Conservation (phyloP, 345 rosid genomes). For the Mallotus nudiflorus region DNA sequence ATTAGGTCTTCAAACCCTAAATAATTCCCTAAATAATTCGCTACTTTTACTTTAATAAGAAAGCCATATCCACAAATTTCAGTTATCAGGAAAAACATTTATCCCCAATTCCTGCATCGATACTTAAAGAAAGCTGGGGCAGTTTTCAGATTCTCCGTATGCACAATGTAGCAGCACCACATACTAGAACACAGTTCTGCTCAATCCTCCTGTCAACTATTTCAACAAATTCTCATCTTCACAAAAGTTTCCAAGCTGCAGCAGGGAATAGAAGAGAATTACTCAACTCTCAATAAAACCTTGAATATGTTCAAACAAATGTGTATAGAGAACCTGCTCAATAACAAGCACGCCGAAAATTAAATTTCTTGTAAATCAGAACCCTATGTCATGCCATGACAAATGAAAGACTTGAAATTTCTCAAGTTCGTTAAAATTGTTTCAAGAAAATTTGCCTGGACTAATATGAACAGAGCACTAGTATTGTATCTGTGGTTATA, state of each 20-base stretch:
- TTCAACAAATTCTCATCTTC: constrained; percentile 20
- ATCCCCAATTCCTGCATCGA: constrained; percentile 36
- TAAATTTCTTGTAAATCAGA: not conserved
- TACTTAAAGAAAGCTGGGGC: constrained; percentile 4
- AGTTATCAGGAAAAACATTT: constrained; percentile 20
- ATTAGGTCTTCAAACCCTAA: constrained; percentile 20
- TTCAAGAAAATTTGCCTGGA: not conserved
- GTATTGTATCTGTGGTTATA: too few species aligned
- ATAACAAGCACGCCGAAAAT: not conserved
- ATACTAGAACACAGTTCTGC: constrained; percentile 11
- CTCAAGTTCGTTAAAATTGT: not conserved
- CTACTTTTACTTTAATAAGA: constrained; percentile 16
- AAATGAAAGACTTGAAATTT: not conserved
- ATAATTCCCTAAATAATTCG: constrained; percentile 22
- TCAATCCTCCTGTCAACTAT: constrained; percentile 4
- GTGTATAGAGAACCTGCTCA: not conserved
- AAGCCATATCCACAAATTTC: constrained; percentile 39
- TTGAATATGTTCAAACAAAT: not conserved
- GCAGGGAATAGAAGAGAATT: not conserved
- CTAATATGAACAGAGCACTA: not conserved
- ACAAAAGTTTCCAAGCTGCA: constrained; percentile 32
- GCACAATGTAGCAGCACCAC: constrained; percentile 9
- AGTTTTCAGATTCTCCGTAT: constrained; percentile 14
- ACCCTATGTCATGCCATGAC: not conserved
- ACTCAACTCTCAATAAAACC: not conserved